Evolutionary conservation across 257 asterid genomes (phyloP), one percentile per base, ranked within the genome.

Genomic region (Solanum chiquidenum): DNA sequence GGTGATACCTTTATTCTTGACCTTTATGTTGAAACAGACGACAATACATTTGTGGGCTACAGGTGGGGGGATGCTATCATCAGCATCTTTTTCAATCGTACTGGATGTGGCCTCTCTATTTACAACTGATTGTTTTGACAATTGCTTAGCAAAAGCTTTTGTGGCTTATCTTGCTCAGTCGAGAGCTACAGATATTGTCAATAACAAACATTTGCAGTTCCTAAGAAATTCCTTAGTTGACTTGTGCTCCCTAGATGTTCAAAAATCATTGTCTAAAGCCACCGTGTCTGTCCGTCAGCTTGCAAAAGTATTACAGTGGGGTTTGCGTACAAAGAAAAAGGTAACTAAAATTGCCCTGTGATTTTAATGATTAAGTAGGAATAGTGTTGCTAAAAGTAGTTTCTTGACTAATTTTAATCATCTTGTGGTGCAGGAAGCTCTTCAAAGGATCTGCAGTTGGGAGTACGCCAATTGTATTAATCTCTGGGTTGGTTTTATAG

Each of bases 41-140:
- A 89, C 97, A 82, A 94, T 96, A 88, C 95, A 92, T 91, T 90
- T 97, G 91, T 97, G 99, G 98, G 98, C 98, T 83, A 95, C 99
- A 64, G 93, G 98, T 68, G 94, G 91, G 14, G 92, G 92, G 55
- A 86, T 64, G 84, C 93, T 97, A 83, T 94, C 99, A 86, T 90
- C 95, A 72, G 92, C 94, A 87, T 92, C 99, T 86, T 96, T 91
- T 91, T 92, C 89, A 60, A 90, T 96, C 66, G 80, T 92, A 89
- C 86, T 91, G 88, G 97, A 94, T 83, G 90, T 92, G 85, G 93
- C 95, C 87, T 88, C 92, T 77, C 76, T 92, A 83, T 91, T 89
- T 90, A 86, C 93, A 71, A 79, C 98, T 73, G 90, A 90, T 87
- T 89, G 87, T 90, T 92, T 91, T 58, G 94, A 92, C 86, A 91